A percentile compares a stretch with the other conserved stretches of the same genome.
Evolutionary conservation across 2,329 filamentous ascomycete species (phyloP).

Genomic region (Aschersonia sp.): DNA sequence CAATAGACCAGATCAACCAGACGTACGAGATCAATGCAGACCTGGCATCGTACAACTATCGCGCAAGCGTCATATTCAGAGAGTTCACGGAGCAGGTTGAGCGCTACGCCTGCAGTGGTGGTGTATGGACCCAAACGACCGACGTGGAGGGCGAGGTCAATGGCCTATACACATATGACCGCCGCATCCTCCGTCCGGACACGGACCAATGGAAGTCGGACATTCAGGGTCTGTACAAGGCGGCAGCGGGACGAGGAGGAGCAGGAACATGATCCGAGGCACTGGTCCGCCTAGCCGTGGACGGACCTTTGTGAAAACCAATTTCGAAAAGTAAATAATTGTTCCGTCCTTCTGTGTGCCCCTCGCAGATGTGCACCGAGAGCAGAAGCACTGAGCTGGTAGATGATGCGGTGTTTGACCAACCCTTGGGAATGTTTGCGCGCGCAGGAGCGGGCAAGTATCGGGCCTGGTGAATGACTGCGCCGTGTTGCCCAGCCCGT

Average conservation of each 20-base stretch:
- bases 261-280: not conserved
- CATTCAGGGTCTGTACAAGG: slow-evolving; percentile 43
- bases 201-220: slow-evolving; percentile 42
- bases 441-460: too few species aligned
- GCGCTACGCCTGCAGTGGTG: slow-evolving; percentile 48
- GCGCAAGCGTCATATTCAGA: slow-evolving; percentile 41
- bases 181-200: slow-evolving; percentile 42
- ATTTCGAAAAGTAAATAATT: too few species aligned
- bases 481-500: too few species aligned
- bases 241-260: slow-evolving; percentile 22
- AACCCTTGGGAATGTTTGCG: too few species aligned
- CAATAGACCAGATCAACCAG: slow-evolving; percentile 45
- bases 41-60: slow-evolving; percentile 50
- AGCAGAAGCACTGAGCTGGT: too few species aligned
- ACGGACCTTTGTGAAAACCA: not conserved
- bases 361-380: too few species aligned
- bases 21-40: slow-evolving; percentile 52
- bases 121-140: slow-evolving; percentile 59
- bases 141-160: slow-evolving; percentile 66
- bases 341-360: too few species aligned
- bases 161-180: slow-evolving; percentile 54
- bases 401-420: too few species aligned
- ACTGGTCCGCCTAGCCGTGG: not conserved
- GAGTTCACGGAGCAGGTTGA: slow-evolving; percentile 48
- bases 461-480: too few species aligned